Evolutionary conservation across 2,329 filamentous ascomycete species (phyloP).

Genomic region (Penicillium sp.): DNA sequence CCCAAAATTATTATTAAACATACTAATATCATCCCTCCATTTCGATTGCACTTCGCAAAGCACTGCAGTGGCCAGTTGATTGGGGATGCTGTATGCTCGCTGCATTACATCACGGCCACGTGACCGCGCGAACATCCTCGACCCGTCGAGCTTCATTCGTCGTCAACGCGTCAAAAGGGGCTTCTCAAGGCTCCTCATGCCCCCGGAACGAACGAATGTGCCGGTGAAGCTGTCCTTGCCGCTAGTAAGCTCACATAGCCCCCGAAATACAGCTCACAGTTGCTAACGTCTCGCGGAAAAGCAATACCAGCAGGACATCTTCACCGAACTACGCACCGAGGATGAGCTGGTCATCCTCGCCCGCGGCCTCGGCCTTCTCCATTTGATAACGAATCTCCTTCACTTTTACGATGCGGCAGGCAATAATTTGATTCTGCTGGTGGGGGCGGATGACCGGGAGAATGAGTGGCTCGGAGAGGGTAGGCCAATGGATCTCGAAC

Average conservation of each 20-base stretch:
- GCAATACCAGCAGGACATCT: slow-evolving; percentile 93
- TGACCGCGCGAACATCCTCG: slow-evolving; percentile 9
- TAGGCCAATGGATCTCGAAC: slow-evolving; percentile 22
- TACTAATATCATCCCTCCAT: too few species aligned
- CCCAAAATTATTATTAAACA: too few species aligned
- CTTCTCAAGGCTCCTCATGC: slow-evolving; percentile 46
- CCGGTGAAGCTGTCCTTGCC: slow-evolving; percentile 68
- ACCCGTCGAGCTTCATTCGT: not conserved
- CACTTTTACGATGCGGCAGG: slow-evolving; percentile 96
- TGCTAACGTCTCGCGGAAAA: slow-evolving; percentile 33
- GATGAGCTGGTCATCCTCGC: slow-evolving; percentile 94
- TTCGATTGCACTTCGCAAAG: too few species aligned
- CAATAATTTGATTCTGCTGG: slow-evolving; percentile 86
- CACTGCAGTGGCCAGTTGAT: too few species aligned
- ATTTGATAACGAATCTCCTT: slow-evolving; percentile 91
- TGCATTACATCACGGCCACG: slow-evolving; percentile 26
- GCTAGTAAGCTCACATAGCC: slow-evolving; percentile 48
- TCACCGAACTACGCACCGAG: slow-evolving; percentile 84
- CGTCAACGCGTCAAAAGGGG: slow-evolving; percentile 27
- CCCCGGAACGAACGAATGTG: slow-evolving; percentile 45
- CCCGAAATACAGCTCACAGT: not conserved
- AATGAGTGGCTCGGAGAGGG: slow-evolving; percentile 95
- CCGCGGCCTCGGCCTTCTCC: slow-evolving; percentile 86
- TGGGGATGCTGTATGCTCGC: not conserved
- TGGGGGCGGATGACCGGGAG: slow-evolving; percentile 89